phyloP scores from a whole-genome alignment of 192 early-diverging fungal species.

The Coemansia sp. region DNA sequence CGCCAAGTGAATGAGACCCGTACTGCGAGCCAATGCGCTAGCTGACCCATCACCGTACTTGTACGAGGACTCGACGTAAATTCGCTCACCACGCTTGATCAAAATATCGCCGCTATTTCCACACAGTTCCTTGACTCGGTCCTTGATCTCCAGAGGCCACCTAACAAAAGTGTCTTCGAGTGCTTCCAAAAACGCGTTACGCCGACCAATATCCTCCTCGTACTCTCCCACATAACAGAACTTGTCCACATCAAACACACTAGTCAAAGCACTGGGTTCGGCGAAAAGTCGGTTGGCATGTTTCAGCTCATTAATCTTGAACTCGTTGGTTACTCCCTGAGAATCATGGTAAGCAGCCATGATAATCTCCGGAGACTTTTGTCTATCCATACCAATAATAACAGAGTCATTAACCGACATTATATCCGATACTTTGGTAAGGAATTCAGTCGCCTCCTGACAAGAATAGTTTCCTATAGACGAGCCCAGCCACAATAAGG shows the following conservation, averaged over 20 bases:
- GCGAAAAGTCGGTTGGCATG: slow-evolving; percentile 75
- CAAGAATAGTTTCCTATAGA: slow-evolving; percentile 82
- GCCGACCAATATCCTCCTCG: slow-evolving; percentile 71
- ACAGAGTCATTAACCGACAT: slow-evolving; percentile 74
- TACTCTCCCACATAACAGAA: slow-evolving; percentile 79
- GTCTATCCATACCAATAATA: slow-evolving; percentile 83
- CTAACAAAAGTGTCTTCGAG: slow-evolving; percentile 55
- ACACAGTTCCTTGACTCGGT: slow-evolving; percentile 19
- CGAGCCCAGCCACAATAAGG: slow-evolving; percentile 87
- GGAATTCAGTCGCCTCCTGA: slow-evolving; percentile 67
- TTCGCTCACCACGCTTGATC: slow-evolving; percentile 74
- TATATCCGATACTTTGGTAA: slow-evolving; percentile 60
- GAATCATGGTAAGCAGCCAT: slow-evolving; percentile 85
- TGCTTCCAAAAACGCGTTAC: slow-evolving; percentile 77
- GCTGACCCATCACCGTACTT: slow-evolving; percentile 74
- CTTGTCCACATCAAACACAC: slow-evolving; percentile 58
- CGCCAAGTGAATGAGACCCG: slow-evolving; percentile 53
- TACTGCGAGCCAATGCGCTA: slow-evolving; percentile 49
- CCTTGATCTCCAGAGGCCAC: slow-evolving; percentile 40
- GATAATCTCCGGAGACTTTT: slow-evolving; percentile 74
- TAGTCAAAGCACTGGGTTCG: slow-evolving; percentile 9
- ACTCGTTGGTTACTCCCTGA: slow-evolving; percentile 73
- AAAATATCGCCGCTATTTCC: slow-evolving; percentile 33
- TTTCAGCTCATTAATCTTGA: slow-evolving; percentile 82
- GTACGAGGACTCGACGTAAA: slow-evolving; percentile 88